A percentile compares a stretch with the other conserved stretches of the same genome.
These are phyloP conservation scores for Dryadomyces sulphureus DNA, from an alignment of 2,329 filamentous ascomycete genomes.

Conservation along the genomic window DNA sequence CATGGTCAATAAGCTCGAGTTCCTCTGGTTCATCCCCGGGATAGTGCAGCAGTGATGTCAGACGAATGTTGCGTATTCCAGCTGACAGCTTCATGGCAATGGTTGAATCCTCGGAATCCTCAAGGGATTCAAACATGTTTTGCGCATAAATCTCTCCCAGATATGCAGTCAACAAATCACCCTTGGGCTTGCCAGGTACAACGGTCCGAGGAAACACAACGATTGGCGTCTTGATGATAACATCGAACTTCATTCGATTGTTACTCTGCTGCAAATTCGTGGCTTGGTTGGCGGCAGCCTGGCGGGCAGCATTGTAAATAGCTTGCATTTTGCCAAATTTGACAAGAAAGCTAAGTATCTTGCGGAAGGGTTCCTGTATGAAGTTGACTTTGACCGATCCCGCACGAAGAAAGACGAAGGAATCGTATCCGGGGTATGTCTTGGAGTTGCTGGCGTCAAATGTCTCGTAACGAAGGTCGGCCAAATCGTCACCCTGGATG, in stretches of 20 bases:
- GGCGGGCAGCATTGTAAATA: slow-evolving; percentile 90
- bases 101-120: slow-evolving; percentile 57
- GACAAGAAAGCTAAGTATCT: slow-evolving; percentile 94
- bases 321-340: slow-evolving; percentile 99
- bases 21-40: slow-evolving; percentile 59
- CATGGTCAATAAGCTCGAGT: slow-evolving; percentile 91
- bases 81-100: slow-evolving; percentile 81
- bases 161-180: slow-evolving; percentile 82
- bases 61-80: slow-evolving; percentile 79
- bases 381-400: slow-evolving; percentile 97
- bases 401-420: slow-evolving; percentile 75
- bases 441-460: slow-evolving; percentile 59
- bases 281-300: slow-evolving; percentile 86
- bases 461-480: slow-evolving; percentile 95
- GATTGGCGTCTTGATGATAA: slow-evolving; percentile 88
- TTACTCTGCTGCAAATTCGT: slow-evolving; percentile 85
- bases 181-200: slow-evolving; percentile 49
- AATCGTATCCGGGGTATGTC: slow-evolving; percentile 86
- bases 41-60: slow-evolving; percentile 85
- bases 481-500: slow-evolving; percentile 88
- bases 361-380: slow-evolving; percentile 89
- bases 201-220: slow-evolving; percentile 81
- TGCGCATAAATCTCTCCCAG: slow-evolving; percentile 94
- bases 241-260: slow-evolving; percentile 83
- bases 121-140: slow-evolving; percentile 77